phyloP scores from a whole-genome alignment of 192 early-diverging fungal genomes.

The Phycomyces blakesleeanus region DNA sequence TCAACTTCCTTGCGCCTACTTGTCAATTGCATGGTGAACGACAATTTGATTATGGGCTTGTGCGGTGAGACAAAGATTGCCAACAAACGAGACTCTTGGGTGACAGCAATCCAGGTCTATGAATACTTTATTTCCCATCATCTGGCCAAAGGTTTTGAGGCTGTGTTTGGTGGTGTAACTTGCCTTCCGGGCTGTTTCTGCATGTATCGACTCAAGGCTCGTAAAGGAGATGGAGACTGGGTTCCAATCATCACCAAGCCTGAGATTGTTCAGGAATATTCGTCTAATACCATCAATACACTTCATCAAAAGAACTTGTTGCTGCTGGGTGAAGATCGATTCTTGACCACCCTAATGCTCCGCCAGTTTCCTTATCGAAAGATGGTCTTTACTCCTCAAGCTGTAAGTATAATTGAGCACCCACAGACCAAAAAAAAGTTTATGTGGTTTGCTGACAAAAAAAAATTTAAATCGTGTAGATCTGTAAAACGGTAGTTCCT shows the following conservation, averaged over 20 bases:
- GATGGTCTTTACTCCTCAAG: conserved; percentile 84
- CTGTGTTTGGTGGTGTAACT: conserved; percentile 95
- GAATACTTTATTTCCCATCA: conserved; percentile 99
- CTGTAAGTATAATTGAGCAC: conserved; percentile 32
- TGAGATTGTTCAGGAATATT: conserved; percentile 83
- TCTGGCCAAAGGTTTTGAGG: conserved; percentile 91
- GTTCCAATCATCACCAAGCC: conserved; percentile 88
- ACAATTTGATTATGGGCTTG: conserved; percentile 89
- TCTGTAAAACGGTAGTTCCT: conserved; percentile 86
- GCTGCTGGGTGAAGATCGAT: conserved; percentile 86
- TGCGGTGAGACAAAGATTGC: conserved; percentile 98
- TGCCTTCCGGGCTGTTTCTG: conserved; percentile 97
- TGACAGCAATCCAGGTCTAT: conserved; percentile 95
- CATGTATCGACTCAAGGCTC: conserved; percentile 94
- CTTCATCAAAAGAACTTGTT: conserved; percentile 86
- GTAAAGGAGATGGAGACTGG: conserved; percentile 67
- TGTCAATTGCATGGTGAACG: conserved; percentile 88
- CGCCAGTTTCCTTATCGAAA: conserved; percentile 82
- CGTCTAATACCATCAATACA: conserved; percentile 73
- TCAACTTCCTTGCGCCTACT: conserved; percentile 72
- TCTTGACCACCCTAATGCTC: conserved; percentile 85
- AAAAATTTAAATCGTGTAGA: too few relatives aligned
- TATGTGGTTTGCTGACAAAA: background rate
- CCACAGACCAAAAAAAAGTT: too few relatives aligned
- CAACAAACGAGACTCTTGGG: conserved; percentile 88